Percentiles rank a stretch among this genome's conserved stretches.
phyloP scores from a whole-genome alignment of 306 rosid species.

The Carpinus fangiana region DNA sequence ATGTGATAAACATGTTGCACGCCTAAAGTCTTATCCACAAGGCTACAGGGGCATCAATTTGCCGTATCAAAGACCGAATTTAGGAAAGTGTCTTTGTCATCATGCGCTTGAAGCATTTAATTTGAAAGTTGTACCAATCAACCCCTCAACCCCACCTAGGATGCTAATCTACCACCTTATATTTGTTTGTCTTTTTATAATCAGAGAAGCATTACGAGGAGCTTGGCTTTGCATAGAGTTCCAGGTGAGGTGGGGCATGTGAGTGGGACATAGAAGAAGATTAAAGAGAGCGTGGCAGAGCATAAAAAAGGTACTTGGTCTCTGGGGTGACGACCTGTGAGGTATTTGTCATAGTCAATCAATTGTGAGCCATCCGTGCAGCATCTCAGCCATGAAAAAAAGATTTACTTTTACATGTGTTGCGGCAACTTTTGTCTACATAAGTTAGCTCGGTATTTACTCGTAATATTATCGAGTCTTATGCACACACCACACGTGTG shows the following conservation, averaged over 20 bases:
- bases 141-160: slow-evolving; percentile 70
- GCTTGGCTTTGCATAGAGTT: slow-evolving; percentile 43
- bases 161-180: slow-evolving; percentile 47
- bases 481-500: slow-evolving; percentile 37
- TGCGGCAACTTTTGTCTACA: slow-evolving; percentile 29
- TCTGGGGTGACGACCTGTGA: slow-evolving; percentile 9
- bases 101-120: slow-evolving; percentile 27
- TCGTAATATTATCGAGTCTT: slow-evolving; percentile 15
- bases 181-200: slow-evolving; percentile 41
- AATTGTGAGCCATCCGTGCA: slow-evolving; percentile 44
- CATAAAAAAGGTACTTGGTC: slow-evolving; percentile 24
- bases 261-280: slow-evolving; percentile 43
- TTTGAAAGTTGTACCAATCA: slow-evolving; percentile 38
- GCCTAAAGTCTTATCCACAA: slow-evolving; percentile 40
- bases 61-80: slow-evolving; percentile 19
- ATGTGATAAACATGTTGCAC: slow-evolving; percentile 27
- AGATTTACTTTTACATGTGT: slow-evolving; percentile 32
- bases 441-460: slow-evolving; percentile 29
- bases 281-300: slow-evolving; percentile 41
- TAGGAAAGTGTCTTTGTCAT: slow-evolving; percentile 30
- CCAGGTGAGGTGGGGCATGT: slow-evolving; percentile 40
- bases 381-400: slow-evolving; percentile 40
- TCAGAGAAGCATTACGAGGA: slow-evolving; percentile 40
- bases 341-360: slow-evolving; percentile 49
- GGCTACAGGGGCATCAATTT: not conserved